A percentile compares a stretch with the other conserved stretches of the same genome.
phyloP scores from a whole-genome alignment of 106 monocot species.

The Amphibolis antarctica region DNA sequence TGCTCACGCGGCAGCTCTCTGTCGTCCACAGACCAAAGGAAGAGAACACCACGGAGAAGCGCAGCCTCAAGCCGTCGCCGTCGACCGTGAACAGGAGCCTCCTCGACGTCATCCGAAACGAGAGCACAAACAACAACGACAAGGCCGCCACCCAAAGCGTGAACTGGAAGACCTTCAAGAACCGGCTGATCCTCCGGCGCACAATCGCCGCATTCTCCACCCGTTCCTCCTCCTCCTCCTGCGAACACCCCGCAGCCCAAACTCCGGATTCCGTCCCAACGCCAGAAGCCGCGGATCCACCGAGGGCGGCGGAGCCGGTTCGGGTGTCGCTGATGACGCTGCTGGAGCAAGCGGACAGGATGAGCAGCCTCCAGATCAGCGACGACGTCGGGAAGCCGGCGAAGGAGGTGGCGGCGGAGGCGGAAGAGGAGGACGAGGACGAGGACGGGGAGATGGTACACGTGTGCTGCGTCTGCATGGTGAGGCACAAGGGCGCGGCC shows the following conservation, averaged over 20 bases:
- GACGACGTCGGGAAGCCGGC: background rate
- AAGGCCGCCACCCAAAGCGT: background rate
- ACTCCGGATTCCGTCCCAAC: background rate
- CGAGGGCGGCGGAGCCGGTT: background rate
- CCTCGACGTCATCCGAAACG: conserved; percentile 15
- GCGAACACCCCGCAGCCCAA: background rate
- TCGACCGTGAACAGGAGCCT: conserved; percentile 3
- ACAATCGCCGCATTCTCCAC: background rate
- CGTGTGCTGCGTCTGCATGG: conserved; percentile 39
- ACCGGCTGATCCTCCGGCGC: conserved; percentile 5
- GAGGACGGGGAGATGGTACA: background rate
- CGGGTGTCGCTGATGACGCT: conserved; percentile 19
- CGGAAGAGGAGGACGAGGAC: conserved; percentile 1
- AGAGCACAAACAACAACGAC: conserved; percentile 6
- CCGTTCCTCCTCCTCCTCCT: background rate
- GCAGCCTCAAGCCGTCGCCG: background rate
- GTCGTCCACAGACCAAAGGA: background rate
- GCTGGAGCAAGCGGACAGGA: conserved; percentile 13
- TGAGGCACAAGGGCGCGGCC: conserved; percentile 18
- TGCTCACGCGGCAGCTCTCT: conserved; percentile 1
- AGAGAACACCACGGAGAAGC: conserved; percentile 1
- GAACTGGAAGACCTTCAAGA: conserved; percentile 11
- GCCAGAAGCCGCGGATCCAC: background rate
- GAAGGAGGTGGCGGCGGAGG: background rate
- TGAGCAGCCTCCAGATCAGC: background rate